These are phyloP conservation scores for Aspergillus nidulans DNA, from an alignment of 495 filamentous ascomycete species.

Conservation along the genomic window DNA sequence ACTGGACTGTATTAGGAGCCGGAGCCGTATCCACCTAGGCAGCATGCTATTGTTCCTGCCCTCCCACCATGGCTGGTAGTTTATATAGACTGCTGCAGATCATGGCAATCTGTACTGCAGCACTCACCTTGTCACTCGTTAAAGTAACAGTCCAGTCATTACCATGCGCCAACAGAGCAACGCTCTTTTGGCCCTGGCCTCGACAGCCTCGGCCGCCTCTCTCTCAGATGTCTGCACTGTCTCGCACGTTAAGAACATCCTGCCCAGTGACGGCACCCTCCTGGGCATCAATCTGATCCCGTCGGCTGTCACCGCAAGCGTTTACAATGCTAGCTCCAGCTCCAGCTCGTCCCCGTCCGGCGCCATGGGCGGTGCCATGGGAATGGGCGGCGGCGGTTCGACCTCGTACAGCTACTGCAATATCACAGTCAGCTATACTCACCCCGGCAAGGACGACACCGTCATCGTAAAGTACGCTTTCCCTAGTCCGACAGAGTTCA, in stretches of 20 bases:
- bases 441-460: slow-evolving; percentile 30
- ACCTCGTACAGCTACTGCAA: slow-evolving; percentile 39
- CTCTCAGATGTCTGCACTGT: slow-evolving; percentile 24
- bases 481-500: slow-evolving; percentile 33
- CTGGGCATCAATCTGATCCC: slow-evolving; percentile 29
- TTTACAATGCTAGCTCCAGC: slow-evolving; percentile 22
- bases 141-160: background rate
- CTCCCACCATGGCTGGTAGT: background rate
- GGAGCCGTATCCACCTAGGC: background rate
- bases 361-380: background rate
- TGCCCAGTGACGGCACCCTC: slow-evolving; percentile 34
- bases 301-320: slow-evolving; percentile 26
- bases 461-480: slow-evolving; percentile 38
- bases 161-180: background rate
- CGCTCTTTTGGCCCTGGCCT: background rate
- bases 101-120: background rate
- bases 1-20: too few species aligned
- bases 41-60: background rate
- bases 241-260: slow-evolving; percentile 26
- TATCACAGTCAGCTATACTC: slow-evolving; percentile 42
- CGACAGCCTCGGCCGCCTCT: background rate
- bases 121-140: background rate
- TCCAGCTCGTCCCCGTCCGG: background rate
- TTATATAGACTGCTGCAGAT: background rate
- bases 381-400: background rate